Conservation (phyloP, 2,329 filamentous ascomycete species). For the Alternaria infectoria region DNA sequence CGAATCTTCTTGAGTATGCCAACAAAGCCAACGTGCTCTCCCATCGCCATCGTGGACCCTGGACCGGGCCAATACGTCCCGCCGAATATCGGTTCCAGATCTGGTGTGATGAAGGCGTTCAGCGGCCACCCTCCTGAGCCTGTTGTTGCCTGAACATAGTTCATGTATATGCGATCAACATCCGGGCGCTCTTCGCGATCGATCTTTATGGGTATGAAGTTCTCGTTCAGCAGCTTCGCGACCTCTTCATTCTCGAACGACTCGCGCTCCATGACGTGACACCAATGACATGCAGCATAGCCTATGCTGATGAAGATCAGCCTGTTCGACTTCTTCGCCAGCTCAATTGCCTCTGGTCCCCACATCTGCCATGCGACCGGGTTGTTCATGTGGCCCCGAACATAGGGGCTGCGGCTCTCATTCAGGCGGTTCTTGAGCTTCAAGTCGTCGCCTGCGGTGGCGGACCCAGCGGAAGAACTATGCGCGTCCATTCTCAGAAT, state of each 20-base stretch:
- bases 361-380: constrained; percentile 92
- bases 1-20: constrained; percentile 80
- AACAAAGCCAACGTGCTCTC: constrained; percentile 75
- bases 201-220: constrained; percentile 89
- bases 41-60: constrained; percentile 59
- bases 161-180: constrained; percentile 96
- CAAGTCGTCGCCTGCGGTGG: constrained; percentile 30
- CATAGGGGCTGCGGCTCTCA: constrained; percentile 71
- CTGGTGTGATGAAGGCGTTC: constrained; percentile 94
- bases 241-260: constrained; percentile 85
- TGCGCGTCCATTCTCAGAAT: constrained; percentile 41
- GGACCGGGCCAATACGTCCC: constrained; percentile 95
- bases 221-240: constrained; percentile 80
- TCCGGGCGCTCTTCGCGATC: constrained; percentile 94
- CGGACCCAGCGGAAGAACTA: constrained; percentile 18
- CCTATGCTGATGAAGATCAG: constrained; percentile 94
- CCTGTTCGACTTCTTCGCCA: constrained; percentile 82
- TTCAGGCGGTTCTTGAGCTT: constrained; percentile 62
- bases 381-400: constrained; percentile 77
- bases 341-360: constrained; percentile 74
- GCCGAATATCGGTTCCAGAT: constrained; percentile 92
- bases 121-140: constrained; percentile 92
- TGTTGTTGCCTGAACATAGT: constrained; percentile 93
- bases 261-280: constrained; percentile 89
- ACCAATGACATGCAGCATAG: constrained; percentile 93